Evolutionary conservation across 805 yeast genomes (phyloP), one percentile per base, ranked within the genome.

Genomic region (Crinitomyces ghanaensis): DNA sequence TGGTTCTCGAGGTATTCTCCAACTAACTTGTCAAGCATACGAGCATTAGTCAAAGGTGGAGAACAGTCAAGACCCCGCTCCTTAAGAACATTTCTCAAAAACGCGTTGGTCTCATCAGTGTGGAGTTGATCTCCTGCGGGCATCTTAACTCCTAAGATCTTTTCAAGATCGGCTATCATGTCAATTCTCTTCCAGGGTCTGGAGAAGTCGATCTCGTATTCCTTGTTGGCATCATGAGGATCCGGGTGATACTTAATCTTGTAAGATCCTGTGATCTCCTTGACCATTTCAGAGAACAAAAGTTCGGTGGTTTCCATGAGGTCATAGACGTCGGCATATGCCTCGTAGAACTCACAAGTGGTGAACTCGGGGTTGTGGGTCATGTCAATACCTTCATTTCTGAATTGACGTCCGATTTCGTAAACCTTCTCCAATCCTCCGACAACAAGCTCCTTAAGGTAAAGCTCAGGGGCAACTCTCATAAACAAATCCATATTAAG

Each of bases 291-390:
- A 30, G 93, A 80, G 63, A 91, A 78, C 66, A 88, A 67, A 50
- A 81, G 56, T 65, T 88, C 98, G 42, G 97, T 88, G 32, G 53
- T 59, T 51, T 77, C 81, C 95, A 88, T 88, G 53, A 88, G 71
- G 57, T 91, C 96, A 56, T 83, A 83, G 33, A 86, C 94, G 63
- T 88, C 96, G 39, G 96, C 96, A 51, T 83, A 88, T 28, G 97
- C 96, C 69, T 85, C 88, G 63, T 88, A 88, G 64, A 88, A 88
- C 66, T 88, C 98, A 72, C 97, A 88, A 40, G 97, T 86, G 52
- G 97, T 88, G 66, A 88, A 88, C 67, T 88, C 98, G 37, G 97
- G 97, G 72, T 88, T 88, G 63, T 88, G 98, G 44, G 96, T 88
- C 88, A 82, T 75, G 63, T 88, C 98, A 44, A 88, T 86, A 63